Evolutionary conservation across 441 rosid species (phyloP).

Genomic region (Corymbia citriodora): DNA sequence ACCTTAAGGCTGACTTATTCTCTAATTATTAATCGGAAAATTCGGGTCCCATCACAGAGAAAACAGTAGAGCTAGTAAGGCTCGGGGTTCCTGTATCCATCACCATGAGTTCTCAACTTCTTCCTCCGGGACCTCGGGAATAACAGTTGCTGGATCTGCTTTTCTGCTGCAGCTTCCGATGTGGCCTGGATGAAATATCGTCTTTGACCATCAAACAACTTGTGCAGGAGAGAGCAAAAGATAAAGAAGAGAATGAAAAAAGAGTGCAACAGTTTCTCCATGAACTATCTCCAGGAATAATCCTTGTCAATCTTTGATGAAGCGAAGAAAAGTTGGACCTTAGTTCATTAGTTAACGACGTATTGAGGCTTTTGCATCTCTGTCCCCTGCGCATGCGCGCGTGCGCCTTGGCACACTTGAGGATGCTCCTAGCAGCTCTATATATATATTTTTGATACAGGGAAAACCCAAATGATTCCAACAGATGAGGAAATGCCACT

Average conservation of each 20-base stretch:
- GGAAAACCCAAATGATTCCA: background rate
- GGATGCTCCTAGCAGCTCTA: background rate
- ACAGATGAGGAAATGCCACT: background rate
- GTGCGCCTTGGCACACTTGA: background rate
- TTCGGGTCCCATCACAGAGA: background rate
- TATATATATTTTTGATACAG: background rate
- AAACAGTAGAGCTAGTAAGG: conserved; percentile 8
- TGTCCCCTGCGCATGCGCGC: background rate
- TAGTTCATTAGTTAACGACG: background rate
- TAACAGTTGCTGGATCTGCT: conserved; percentile 71
- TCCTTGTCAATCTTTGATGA: background rate
- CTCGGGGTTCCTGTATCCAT: conserved; percentile 25
- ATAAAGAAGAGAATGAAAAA: background rate
- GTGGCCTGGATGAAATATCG: conserved; percentile 36
- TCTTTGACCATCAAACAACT: background rate
- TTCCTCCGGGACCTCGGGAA: conserved; percentile 78
- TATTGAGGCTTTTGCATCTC: background rate
- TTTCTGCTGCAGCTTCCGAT: conserved; percentile 72
- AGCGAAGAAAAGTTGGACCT: background rate
- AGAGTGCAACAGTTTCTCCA: background rate
- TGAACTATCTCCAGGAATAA: background rate
- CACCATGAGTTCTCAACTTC: conserved; percentile 47
- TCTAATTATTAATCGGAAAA: background rate
- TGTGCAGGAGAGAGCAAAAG: background rate
- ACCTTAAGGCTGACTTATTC: background rate